Conservation (phyloP, 208 protist genomes). For the Endotrypanum monterogeii region DNA sequence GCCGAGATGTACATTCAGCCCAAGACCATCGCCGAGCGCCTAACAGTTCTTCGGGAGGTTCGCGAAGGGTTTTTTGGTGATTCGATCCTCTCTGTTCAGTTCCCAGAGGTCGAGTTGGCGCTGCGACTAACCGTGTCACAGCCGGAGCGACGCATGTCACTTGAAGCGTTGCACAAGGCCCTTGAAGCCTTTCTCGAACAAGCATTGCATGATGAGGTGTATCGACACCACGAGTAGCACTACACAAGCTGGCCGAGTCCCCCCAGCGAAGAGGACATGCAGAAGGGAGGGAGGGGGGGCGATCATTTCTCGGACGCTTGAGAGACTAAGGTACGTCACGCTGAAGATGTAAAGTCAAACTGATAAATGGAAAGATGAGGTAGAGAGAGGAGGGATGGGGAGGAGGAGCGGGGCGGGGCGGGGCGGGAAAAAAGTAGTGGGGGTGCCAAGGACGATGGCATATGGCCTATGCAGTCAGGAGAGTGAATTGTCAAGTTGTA, state of each 20-base stretch:
- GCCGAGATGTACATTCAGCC: constrained; percentile 87
- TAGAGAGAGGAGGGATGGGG: too few species aligned
- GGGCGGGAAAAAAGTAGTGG: neutral
- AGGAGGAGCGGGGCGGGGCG: neutral
- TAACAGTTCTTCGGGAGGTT: constrained; percentile 53
- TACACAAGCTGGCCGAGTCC: neutral
- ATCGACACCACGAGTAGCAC: neutral
- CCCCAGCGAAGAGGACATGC: too few species aligned
- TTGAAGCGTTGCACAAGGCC: constrained; percentile 16
- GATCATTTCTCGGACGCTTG: too few species aligned
- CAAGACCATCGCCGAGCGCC: constrained; percentile 71
- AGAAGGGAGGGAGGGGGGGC: too few species aligned
- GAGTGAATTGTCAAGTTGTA: neutral
- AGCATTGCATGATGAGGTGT: constrained; percentile 19
- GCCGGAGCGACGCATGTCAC: constrained; percentile 23
- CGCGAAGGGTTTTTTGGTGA: constrained; percentile 56
- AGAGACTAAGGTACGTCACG: too few species aligned
- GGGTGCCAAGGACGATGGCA: neutral
- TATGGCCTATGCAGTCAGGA: neutral
- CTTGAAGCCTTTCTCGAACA: constrained; percentile 22
- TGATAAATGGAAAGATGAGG: too few species aligned
- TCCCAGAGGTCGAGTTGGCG: constrained; percentile 71
- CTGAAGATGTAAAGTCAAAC: too few species aligned
- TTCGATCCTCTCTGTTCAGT: constrained; percentile 31
- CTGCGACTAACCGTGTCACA: constrained; percentile 32